A percentile compares a stretch with the other conserved stretches of the same genome.
Conservation (phyloP, 148 eudicot genomes). For the Fagopyrum esculentum region DNA sequence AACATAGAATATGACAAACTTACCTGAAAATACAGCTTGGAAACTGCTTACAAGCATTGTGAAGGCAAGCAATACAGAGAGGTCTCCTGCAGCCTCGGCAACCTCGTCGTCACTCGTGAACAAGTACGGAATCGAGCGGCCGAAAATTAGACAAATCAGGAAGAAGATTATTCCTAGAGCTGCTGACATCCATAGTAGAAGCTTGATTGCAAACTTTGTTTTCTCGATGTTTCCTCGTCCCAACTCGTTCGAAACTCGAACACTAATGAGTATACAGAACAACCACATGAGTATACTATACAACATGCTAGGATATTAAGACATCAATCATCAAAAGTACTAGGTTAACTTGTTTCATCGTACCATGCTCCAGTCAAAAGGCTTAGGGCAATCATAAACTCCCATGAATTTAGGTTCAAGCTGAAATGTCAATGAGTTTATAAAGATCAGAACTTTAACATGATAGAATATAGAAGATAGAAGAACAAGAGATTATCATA, state of each 20-base stretch:
- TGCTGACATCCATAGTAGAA: constrained; percentile 4
- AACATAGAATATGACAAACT: background rate
- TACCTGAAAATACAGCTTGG: constrained; percentile 43
- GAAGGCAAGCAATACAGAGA: constrained; percentile 35
- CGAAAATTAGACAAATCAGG: constrained; percentile 23
- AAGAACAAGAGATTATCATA: background rate
- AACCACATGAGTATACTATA: background rate
- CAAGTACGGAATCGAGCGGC: constrained; percentile 22
- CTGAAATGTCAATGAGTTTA: background rate
- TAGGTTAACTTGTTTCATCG: constrained; percentile 14
- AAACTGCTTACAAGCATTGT: constrained; percentile 37
- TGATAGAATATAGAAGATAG: background rate
- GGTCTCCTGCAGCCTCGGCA: constrained; percentile 29
- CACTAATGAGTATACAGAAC: constrained; percentile 23
- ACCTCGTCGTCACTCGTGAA: constrained; percentile 37
- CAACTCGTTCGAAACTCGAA: constrained; percentile 65
- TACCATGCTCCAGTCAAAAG: background rate
- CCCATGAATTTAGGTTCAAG: constrained; percentile 2
- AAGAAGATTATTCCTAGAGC: constrained; percentile 13
- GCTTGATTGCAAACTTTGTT: constrained; percentile 40
- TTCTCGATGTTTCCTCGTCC: constrained; percentile 64
- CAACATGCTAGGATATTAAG: background rate
- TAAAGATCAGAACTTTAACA: background rate
- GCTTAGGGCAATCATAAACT: background rate
- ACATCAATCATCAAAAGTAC: no score